phyloP scores from a whole-genome alignment of 2,329 filamentous ascomycete genomes.

The Neoarthrinium moseri region DNA sequence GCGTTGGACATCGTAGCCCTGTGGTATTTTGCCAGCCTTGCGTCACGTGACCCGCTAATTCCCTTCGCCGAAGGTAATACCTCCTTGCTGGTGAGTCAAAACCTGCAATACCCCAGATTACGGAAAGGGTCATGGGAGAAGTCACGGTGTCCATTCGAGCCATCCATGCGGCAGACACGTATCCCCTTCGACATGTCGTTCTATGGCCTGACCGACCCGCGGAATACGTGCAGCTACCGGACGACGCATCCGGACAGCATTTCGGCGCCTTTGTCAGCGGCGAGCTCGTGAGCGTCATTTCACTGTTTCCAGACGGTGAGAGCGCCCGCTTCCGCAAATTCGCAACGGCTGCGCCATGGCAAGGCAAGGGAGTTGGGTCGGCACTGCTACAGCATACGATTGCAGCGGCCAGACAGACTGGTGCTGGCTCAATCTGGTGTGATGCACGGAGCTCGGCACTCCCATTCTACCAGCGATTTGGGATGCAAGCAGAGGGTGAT shows the following conservation, averaged over 20 bases:
- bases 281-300: slow-evolving; percentile 20
- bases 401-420: slow-evolving; percentile 15
- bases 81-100: no score
- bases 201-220: slow-evolving; percentile 21
- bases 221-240: slow-evolving; percentile 20
- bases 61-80: no score
- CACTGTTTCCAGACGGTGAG: slow-evolving; percentile 19
- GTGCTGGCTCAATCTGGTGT: slow-evolving; percentile 20
- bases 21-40: no score
- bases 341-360: slow-evolving; percentile 19
- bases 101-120: no score
- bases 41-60: no score
- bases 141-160: slow-evolving; percentile 12
- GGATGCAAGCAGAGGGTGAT: slow-evolving; percentile 18
- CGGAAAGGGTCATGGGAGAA: no score
- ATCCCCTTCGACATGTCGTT: slow-evolving; percentile 19
- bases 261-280: slow-evolving; percentile 18
- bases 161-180: slow-evolving; percentile 17
- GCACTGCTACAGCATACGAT: slow-evolving; percentile 18
- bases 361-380: slow-evolving; percentile 20
- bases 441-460: slow-evolving; percentile 22
- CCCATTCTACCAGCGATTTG: slow-evolving; percentile 21
- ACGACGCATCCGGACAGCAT: slow-evolving; percentile 18
- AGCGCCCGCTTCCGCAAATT: slow-evolving; percentile 23
- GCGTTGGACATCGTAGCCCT: no score